Conservation (phyloP, 192 early-diverging fungal species). For the Gigaspora rosea region DNA sequence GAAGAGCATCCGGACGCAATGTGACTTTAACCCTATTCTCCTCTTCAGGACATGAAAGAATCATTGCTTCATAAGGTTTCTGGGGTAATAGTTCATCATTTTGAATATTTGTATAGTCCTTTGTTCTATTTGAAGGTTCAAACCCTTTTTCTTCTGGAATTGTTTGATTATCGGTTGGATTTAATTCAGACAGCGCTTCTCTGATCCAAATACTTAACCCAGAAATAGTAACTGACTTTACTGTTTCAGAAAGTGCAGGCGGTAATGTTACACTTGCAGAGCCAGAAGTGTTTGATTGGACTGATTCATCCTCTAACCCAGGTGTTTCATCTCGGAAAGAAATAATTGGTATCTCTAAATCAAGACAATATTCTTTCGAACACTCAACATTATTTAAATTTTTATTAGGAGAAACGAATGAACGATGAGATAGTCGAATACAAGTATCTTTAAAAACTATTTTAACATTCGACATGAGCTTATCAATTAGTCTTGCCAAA, state of each 20-base stretch:
- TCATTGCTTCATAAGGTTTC: slow-evolving; percentile 42
- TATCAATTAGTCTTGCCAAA: slow-evolving; percentile 79
- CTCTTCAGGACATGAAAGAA: slow-evolving; percentile 51
- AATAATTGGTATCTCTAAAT: slow-evolving; percentile 51
- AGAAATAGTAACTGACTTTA: slow-evolving; percentile 53
- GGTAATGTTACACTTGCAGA: slow-evolving; percentile 44
- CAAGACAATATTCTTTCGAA: slow-evolving; percentile 50
- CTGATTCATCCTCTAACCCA: slow-evolving; percentile 43
- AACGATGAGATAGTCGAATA: slow-evolving; percentile 53
- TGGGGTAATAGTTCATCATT: background rate
- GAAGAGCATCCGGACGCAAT: slow-evolving; percentile 36
- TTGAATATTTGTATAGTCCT: background rate
- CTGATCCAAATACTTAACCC: slow-evolving; percentile 55
- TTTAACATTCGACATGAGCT: slow-evolving; percentile 79
- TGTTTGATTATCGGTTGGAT: background rate
- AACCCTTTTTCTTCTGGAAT: background rate
- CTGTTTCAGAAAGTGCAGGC: slow-evolving; percentile 42
- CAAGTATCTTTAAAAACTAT: slow-evolving; percentile 61
- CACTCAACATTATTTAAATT: background rate
- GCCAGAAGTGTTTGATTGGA: slow-evolving; percentile 2
- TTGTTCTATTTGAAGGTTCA: background rate
- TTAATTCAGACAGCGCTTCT: background rate
- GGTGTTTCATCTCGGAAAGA: slow-evolving; percentile 63
- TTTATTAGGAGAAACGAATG: slow-evolving; percentile 36
- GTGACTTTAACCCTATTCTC: slow-evolving; percentile 51